Evolutionary conservation across 768 basidiomycete genomes (phyloP), one percentile per base, ranked within the genome.

Genomic region (Suillus americanus): DNA sequence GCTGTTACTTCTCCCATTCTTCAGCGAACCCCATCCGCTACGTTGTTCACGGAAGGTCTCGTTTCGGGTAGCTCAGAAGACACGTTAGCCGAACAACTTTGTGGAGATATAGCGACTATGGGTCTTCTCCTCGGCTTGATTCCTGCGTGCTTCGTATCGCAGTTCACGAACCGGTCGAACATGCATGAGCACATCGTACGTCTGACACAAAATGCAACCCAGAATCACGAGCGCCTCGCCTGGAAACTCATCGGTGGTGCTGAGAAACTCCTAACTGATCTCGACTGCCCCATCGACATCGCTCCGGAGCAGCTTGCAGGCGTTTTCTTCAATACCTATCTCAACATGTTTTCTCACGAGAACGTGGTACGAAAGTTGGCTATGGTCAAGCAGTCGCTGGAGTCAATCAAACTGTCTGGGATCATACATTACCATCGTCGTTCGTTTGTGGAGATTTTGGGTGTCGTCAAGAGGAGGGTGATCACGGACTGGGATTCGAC

Each of bases 391-490:
- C 13, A 55, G 5, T 70, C 66, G 9, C 1, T 23, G 14, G 40
- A 16, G 13, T 7, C 25, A 28, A 9, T 67, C 12, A 48, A 46
- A 0, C 63, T 62, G 14, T 67, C 71, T 13, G 69, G 64, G 37
- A 64, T 76, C 37, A 33, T 80, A 25, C 83, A 83, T 65, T 87
- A 88, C 66, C 78, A 72, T 12, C 80, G 87, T 14, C 75, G 75
- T 43, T 81, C 79, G 38, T 86, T 87, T 60, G 84, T 75, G 1
- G 66, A 77, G 3, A 72, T 89, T 48, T 71, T 89, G 18, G 68
- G 69, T 18, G 67, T 80, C 14, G 74, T 85, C 40, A 80, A 79
- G 64, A 72, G 71, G 25, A 73, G 76, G 45, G 70, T 80, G 8
- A 64, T 65, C 28, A 68, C 74, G 2, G 73, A 81, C 51, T 89